Evolutionary conservation across 2,329 filamentous ascomycete genomes (phyloP), one percentile per base, ranked within the genome.

Genomic region (Cladosporium velox): DNA sequence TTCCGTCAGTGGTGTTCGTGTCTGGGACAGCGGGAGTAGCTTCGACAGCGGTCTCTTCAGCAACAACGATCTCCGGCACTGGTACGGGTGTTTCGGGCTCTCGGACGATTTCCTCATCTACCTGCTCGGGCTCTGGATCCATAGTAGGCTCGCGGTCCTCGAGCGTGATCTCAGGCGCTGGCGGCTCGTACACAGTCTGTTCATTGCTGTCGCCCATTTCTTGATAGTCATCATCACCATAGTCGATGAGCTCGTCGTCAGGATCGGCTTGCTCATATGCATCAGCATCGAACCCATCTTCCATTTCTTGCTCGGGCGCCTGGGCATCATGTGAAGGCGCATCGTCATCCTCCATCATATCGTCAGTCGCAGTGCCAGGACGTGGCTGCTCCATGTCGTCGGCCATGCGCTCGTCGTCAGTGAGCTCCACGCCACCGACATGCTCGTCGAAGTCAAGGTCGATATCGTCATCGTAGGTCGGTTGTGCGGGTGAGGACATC

Each of bases 371-470:
- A 71, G 77, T 67, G 71, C 72, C 66, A 68, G 78, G 81, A 74
- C 70, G 82, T 76, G 55, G 76, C 74, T 69, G 70, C 49, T 80
- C 78, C 66, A 78, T 79, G 70, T 89, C 87, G 70, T 86, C 83
- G 59, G 86, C 79, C 63, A 87, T 86, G 66, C 82, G 80, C 69
- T 87, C 84, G 70, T 87, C 84, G 67, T 88, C 82, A 38, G 67
- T 68, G 15, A 69, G 59, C 3, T 71, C 67, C 3, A 64, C 68
- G 26, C 70, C 70, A n/a, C 68, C 70, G 26, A 74, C 71, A 18
- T 74, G 75, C 55, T 73, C 74, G 70, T 87, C 86, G 67, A 89
- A 80, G 70, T 89, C 87, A 67, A 89, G 86, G 66, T 87, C 85
- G 64, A 85, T 84, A 65, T 87, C 84, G 61, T 80, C 80, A 57